phyloP scores from a whole-genome alignment of 768 basidiomycete genomes.

The Goffeauzyma gilvescens region DNA sequence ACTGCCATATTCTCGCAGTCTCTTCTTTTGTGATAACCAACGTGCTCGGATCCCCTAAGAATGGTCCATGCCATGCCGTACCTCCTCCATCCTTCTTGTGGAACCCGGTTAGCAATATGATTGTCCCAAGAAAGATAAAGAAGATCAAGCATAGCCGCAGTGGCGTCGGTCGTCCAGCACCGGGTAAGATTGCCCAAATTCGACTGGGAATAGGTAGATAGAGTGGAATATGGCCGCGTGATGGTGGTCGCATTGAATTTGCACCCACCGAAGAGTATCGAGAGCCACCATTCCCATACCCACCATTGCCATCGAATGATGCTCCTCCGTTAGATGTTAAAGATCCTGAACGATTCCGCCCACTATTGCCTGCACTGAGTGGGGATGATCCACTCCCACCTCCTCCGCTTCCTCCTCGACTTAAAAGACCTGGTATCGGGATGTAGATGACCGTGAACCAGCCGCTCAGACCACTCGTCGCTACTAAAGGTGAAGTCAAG shows the following conservation, averaged over 20 bases:
- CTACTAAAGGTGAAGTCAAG: slow-evolving; percentile 11
- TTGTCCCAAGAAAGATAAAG: slow-evolving; percentile 10
- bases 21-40: slow-evolving; percentile 39
- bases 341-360: not conserved
- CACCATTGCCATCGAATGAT: not conserved
- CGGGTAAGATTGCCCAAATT: slow-evolving; percentile 16
- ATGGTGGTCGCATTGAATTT: not conserved
- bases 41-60: slow-evolving; percentile 28
- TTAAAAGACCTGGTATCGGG: slow-evolving; percentile 18
- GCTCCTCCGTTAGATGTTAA: not conserved
- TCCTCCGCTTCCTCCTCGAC: not conserved
- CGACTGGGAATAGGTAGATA: slow-evolving; percentile 28
- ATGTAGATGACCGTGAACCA: slow-evolving; percentile 24
- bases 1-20: slow-evolving; percentile 76
- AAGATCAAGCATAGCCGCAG: slow-evolving; percentile 12
- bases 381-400: not conserved
- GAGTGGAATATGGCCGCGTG: not conserved
- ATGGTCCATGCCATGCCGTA: slow-evolving; percentile 24
- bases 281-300: not conserved
- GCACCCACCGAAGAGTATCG: not conserved
- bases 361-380: too few relatives aligned
- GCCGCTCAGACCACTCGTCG: slow-evolving; percentile 8
- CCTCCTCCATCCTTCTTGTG: slow-evolving; percentile 18
- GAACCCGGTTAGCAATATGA: slow-evolving; percentile 20
- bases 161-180: slow-evolving; percentile 11